Evolutionary conservation across 352 stramenopile genomes (phyloP).

Genomic region (Globisporangium lucens): DNA sequence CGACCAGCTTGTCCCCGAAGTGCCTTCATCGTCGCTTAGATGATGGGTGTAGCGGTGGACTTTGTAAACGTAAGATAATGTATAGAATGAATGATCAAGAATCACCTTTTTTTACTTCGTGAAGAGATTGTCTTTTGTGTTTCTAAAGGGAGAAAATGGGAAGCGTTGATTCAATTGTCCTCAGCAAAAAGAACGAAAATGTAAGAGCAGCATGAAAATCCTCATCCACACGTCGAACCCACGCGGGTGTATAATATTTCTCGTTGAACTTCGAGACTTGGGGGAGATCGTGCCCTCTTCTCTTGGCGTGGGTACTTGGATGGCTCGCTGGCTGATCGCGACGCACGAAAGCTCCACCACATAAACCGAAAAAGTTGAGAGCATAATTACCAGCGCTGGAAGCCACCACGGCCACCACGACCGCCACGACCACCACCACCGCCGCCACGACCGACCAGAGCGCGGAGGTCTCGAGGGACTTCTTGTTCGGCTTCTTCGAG

Average conservation of each 20-base stretch:
- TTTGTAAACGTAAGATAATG: too few species aligned
- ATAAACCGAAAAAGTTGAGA: neutral
- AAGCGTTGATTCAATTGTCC: neutral
- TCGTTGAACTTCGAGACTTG: neutral
- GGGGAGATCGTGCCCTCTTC: neutral
- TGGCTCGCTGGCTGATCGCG: neutral
- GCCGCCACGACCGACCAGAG: constrained; percentile 56
- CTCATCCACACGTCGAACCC: neutral
- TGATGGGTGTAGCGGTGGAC: neutral
- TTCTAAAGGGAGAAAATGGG: neutral
- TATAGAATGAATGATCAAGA: neutral
- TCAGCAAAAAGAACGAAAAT: neutral
- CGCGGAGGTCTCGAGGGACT: constrained; percentile 82
- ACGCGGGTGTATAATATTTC: neutral
- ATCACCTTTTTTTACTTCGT: neutral
- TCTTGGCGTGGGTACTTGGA: neutral
- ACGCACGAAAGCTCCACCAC: neutral
- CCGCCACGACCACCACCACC: constrained; percentile 64
- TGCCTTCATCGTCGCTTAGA: neutral
- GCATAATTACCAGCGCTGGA: constrained; percentile 45
- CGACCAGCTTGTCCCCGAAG: constrained; percentile 45
- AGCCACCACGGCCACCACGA: constrained; percentile 34
- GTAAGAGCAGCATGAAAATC: neutral
- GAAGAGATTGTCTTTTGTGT: neutral
- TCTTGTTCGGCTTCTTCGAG: constrained; percentile 86